phyloP scores from a whole-genome alignment of 1,139 yeast species.

The Taphrina populina region DNA sequence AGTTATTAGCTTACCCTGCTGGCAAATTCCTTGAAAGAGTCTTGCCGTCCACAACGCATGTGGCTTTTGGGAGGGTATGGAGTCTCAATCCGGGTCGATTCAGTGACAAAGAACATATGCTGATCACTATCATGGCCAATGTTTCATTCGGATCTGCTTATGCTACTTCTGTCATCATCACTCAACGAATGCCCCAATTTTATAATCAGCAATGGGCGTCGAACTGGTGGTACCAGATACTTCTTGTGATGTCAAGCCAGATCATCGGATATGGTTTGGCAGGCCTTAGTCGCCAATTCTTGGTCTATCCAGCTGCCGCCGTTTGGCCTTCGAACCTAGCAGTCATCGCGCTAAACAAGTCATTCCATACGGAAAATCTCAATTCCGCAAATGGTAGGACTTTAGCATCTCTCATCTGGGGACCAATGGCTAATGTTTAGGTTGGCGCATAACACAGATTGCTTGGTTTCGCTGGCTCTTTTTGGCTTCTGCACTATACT shows the following conservation, averaged over 20 bases:
- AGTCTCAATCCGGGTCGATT: constrained; percentile 62
- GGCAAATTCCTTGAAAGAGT: constrained; percentile 49
- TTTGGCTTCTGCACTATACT: constrained; percentile 51
- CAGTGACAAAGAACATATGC: constrained; percentile 63
- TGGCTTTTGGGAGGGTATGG: constrained; percentile 46
- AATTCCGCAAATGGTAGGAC: constrained; percentile 59
- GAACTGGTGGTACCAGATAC: constrained; percentile 55
- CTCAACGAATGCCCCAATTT: constrained; percentile 48
- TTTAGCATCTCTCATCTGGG: constrained; percentile 45
- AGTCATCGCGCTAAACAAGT: constrained; percentile 42
- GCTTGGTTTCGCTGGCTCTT: constrained; percentile 51
- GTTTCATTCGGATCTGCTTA: constrained; percentile 56
- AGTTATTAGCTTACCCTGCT: constrained; percentile 49
- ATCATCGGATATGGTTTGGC: constrained; percentile 66
- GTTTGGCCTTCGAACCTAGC: constrained; percentile 57
- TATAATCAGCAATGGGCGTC: constrained; percentile 48
- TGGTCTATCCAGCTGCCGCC: constrained; percentile 64
- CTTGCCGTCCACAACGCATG: constrained; percentile 55
- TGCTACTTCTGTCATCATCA: constrained; percentile 55
- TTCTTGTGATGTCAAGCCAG: constrained; percentile 49
- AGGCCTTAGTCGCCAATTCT: constrained; percentile 58
- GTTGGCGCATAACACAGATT: constrained; percentile 57
- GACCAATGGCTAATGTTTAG: constrained; percentile 50
- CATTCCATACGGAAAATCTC: constrained; percentile 26
- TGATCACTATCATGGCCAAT: constrained; percentile 61